A percentile compares a stretch with the other conserved stretches of the same genome.
Conservation (phyloP, 1,284 basidiomycete genomes). For the Bothia castanella region DNA sequence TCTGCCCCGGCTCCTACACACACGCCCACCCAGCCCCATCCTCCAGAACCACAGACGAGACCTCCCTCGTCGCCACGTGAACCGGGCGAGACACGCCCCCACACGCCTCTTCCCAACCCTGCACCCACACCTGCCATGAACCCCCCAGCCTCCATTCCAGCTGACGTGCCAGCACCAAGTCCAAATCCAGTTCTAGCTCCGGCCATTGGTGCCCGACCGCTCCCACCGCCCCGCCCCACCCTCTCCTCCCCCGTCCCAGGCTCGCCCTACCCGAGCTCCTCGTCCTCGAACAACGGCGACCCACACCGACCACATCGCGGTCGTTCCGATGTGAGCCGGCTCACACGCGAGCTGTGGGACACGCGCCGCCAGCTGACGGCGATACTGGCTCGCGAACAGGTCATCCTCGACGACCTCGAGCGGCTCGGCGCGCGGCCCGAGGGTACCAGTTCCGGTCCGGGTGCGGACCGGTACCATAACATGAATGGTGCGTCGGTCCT, state of each 20-base stretch:
- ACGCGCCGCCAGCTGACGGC: conserved; percentile 25
- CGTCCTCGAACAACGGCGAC: not conserved
- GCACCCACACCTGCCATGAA: too few species aligned
- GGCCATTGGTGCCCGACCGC: not conserved
- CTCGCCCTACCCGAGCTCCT: not conserved
- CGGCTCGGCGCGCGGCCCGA: conserved; percentile 13
- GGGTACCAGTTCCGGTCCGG: not conserved
- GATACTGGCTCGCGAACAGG: conserved; percentile 20
- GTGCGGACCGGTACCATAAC: conserved; percentile 2
- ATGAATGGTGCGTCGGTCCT: conserved; percentile 11
- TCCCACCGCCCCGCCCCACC: not conserved
- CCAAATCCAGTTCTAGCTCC: not conserved
- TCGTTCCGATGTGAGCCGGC: conserved; percentile 2
- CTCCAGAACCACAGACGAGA: not conserved
- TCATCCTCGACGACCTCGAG: conserved; percentile 23
- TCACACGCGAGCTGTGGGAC: conserved; percentile 24
- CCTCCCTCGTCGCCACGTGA: conserved; percentile 6
- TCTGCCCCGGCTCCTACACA: not conserved
- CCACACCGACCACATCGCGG: not conserved
- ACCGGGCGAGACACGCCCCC: conserved; percentile 9
- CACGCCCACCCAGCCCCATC: not conserved
- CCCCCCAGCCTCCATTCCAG: too few species aligned
- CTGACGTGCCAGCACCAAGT: not conserved
- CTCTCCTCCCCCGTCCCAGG: not conserved
- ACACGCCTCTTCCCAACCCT: not conserved